Base-by-base conservation (phyloP, 768 basidiomycete genomes). In the Lentinus tigrinus region DNA sequence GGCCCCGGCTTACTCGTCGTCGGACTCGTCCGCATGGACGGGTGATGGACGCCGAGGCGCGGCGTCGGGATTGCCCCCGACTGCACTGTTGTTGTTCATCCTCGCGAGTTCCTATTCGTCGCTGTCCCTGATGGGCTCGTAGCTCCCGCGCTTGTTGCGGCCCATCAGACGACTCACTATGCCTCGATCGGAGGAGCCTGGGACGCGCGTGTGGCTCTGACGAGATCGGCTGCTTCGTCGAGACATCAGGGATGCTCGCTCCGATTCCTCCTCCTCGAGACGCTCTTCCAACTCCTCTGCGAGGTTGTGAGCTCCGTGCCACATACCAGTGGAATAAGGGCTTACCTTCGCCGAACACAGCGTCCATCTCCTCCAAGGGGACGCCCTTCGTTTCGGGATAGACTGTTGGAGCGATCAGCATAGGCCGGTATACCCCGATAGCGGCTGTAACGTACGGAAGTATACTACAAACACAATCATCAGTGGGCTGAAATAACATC, bases 321-420 rank as follows among this genome's bases (percentile, higher is more conserved):
- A 7, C 26, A 23, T 6, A 52, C 31, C 6, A 31, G 9, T 13
- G 11, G 23, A 44, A 7, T 34, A 24, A 10, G 21, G 2, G 63
- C 71, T n/a, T 56, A 87, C 89, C 89, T 85, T 95, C 92, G 44
- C 92, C 89, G 72, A 95, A 95, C 17, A 94, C 85, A 24, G 81
- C 84, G 67, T 95, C 93, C 87, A 95, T 92, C 70, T 95, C 92
- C 74, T 95, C 93, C 52, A 95, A 74, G 2, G 92, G 88, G 6
- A 93, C 84, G 2, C 92, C 90, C 74, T 84, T 93, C 13, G 91
- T 93, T 72, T 93, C 90, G 0, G 91, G 92, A 68, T 92, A 91
- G 63, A 91, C 91, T 92, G 57, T 21, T 46, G 27, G n/a, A 10
- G n/a, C 23, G 3, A 27, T 73, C 13, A 69, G 57, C 14, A 47